These are phyloP conservation scores for Sclerotinia borealis DNA, from an alignment of 2,329 filamentous ascomycete genomes.

Conservation along the genomic window DNA sequence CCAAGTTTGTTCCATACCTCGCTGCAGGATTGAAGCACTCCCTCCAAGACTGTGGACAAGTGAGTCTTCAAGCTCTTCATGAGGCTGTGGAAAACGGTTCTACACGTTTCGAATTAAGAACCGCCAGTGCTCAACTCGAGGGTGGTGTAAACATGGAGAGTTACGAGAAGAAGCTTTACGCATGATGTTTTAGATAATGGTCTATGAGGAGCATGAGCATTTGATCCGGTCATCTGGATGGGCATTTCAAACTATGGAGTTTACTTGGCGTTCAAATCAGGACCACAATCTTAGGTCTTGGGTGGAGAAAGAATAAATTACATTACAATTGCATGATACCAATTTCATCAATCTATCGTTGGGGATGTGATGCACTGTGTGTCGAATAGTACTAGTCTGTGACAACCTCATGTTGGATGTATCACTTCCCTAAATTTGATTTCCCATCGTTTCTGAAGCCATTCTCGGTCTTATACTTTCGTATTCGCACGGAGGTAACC, in stretches of 20 bases:
- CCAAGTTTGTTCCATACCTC: conserved; percentile 93
- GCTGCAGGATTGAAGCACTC: conserved; percentile 95
- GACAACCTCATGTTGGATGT: not conserved
- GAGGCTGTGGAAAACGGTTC: conserved; percentile 65
- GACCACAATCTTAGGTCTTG: not conserved
- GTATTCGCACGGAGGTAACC: too few species aligned
- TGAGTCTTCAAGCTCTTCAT: conserved; percentile 73
- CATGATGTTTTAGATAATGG: conserved; percentile 42
- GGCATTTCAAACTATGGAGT: not conserved
- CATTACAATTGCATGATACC: not conserved
- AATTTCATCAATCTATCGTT: too few species aligned
- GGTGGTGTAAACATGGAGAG: conserved; percentile 97
- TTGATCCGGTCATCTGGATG: not conserved
- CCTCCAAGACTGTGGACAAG: conserved; percentile 88
- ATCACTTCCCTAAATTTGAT: too few species aligned
- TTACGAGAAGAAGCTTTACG: conserved; percentile 99
- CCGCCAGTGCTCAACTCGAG: conserved; percentile 90
- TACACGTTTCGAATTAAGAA: conserved; percentile 90
- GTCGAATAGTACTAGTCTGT: not conserved
- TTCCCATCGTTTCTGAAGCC: too few species aligned
- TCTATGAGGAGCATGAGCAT: not conserved
- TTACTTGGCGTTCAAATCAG: not conserved
- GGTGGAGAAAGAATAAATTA: conserved; percentile 10
- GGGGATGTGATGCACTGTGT: not conserved
- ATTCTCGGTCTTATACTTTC: too few species aligned